These are phyloP conservation scores for Mycena leptocephala DNA, from an alignment of 768 basidiomycete genomes.

Conservation along the genomic window DNA sequence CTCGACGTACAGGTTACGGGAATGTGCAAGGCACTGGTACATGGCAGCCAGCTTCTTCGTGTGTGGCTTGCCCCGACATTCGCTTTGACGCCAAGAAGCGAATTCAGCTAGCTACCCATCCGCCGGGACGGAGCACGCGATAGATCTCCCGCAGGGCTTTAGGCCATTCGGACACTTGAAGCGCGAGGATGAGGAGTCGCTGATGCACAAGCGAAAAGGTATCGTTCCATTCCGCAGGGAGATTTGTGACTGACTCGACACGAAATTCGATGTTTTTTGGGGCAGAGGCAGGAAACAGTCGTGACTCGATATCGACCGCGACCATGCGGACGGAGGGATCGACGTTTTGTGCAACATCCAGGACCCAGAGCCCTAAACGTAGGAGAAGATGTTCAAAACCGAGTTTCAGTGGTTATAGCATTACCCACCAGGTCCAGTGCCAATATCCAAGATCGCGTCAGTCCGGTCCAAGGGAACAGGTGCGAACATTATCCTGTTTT, in stretches of 20 bases:
- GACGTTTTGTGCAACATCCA: constrained; percentile 21
- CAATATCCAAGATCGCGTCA: constrained; percentile 28
- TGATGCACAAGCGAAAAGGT: constrained; percentile 35
- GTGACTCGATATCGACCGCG: constrained; percentile 28
- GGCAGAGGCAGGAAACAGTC: constrained; percentile 21
- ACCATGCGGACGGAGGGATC: constrained; percentile 33
- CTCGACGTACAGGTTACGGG: constrained; percentile 25
- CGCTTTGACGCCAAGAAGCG: constrained; percentile 12
- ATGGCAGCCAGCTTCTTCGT: constrained; percentile 17
- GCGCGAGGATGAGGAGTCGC: constrained; percentile 31
- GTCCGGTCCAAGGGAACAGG: constrained; percentile 14
- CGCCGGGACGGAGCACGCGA: constrained; percentile 35
- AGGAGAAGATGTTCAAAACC: background rate
- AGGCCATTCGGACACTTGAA: constrained; percentile 26
- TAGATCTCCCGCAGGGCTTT: constrained; percentile 26
- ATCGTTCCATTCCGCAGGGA: constrained; percentile 30
- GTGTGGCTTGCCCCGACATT: constrained; percentile 20
- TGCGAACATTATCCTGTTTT: constrained; percentile 23
- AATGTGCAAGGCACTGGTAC: constrained; percentile 8
- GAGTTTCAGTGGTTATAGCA: too few relatives aligned
- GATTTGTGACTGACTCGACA: constrained; percentile 17
- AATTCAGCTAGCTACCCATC: constrained; percentile 33
- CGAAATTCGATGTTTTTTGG: constrained; percentile 25
- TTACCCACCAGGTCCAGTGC: constrained; percentile 26
- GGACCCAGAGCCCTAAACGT: constrained; percentile 6